These are phyloP conservation scores for Coniosporium apollinis DNA, from an alignment of 495 filamentous ascomycete genomes.

Conservation along the genomic window DNA sequence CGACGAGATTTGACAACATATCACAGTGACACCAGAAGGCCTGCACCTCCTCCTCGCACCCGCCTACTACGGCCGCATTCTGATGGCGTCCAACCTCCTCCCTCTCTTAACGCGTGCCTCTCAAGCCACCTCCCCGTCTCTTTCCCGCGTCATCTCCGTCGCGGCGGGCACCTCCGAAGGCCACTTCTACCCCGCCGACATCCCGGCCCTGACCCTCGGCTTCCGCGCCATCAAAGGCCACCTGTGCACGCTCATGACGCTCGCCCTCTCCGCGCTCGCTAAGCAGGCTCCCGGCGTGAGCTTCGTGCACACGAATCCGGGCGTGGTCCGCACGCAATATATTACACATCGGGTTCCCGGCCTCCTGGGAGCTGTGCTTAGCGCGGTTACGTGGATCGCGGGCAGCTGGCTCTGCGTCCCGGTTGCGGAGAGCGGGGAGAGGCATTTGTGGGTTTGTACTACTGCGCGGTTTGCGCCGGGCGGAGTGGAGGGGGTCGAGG, in stretches of 20 bases:
- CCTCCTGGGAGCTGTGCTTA: slow-evolving; percentile 4
- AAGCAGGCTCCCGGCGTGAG: slow-evolving; percentile 29
- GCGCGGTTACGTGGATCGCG: background rate
- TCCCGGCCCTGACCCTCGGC: slow-evolving; percentile 21
- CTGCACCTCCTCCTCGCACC: slow-evolving; percentile 9
- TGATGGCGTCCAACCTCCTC: slow-evolving; percentile 36
- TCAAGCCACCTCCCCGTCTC: slow-evolving; percentile 3
- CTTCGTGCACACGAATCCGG: slow-evolving; percentile 44
- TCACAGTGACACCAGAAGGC: slow-evolving; percentile 16
- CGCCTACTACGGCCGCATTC: slow-evolving; percentile 13
- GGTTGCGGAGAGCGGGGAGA: slow-evolving; percentile 7
- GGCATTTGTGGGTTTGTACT: slow-evolving; percentile 20
- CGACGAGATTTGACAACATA: background rate
- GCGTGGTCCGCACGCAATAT: slow-evolving; percentile 23
- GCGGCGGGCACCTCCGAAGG: slow-evolving; percentile 37
- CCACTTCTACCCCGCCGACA: slow-evolving; percentile 29
- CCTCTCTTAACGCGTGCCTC: slow-evolving; percentile 40
- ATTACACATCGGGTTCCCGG: slow-evolving; percentile 3
- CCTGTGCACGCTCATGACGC: slow-evolving; percentile 30
- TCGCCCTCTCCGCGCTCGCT: slow-evolving; percentile 34
- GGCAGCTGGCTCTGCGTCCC: slow-evolving; percentile 10
- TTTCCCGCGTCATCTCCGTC: slow-evolving; percentile 41
- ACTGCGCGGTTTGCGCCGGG: slow-evolving; percentile 30
- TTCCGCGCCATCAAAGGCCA: slow-evolving; percentile 26
- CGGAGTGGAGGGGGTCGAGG: slow-evolving; percentile 19